Conservation (phyloP, 1,284 basidiomycete genomes). For the Boletus semigastroideus region DNA sequence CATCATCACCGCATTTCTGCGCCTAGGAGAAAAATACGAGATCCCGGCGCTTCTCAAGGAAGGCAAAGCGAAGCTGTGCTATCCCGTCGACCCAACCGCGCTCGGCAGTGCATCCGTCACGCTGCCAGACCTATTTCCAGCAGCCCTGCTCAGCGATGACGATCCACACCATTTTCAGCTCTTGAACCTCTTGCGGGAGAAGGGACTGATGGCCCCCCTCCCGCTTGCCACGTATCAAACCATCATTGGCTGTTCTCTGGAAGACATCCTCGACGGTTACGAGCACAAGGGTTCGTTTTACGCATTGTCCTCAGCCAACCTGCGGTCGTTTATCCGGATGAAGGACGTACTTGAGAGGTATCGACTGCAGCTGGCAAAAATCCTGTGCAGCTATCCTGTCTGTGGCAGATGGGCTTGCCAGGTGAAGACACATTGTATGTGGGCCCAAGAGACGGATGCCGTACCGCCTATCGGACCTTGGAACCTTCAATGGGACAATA, state of each 20-base stretch:
- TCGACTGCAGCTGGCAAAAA: not conserved
- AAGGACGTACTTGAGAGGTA: constrained; percentile 5
- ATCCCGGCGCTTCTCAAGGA: constrained; percentile 6
- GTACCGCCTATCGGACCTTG: not conserved
- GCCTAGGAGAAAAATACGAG: constrained; percentile 19
- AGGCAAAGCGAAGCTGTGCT: constrained; percentile 10
- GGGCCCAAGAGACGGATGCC: not conserved
- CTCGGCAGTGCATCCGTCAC: not conserved
- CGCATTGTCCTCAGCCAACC: constrained; percentile 7
- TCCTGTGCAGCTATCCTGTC: accelerated
- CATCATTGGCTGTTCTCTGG: not conserved
- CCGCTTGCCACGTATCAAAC: constrained; percentile 14
- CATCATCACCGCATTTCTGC: constrained; percentile 5
- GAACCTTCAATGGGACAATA: not conserved
- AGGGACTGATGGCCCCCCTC: constrained; percentile 6
- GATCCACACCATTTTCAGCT: constrained; percentile 16
- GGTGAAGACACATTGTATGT: not conserved
- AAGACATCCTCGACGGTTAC: constrained; percentile 12
- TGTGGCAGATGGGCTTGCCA: not conserved
- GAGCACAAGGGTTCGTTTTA: not conserved
- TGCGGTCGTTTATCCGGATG: constrained; percentile 10
- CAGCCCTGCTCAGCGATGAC: not conserved
- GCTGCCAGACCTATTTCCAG: not conserved
- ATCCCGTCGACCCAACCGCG: not conserved
- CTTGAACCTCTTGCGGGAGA: constrained; percentile 16